Evolutionary conservation across 2,329 filamentous ascomycete genomes (phyloP).

Genomic region (Clarireedia paspali): DNA sequence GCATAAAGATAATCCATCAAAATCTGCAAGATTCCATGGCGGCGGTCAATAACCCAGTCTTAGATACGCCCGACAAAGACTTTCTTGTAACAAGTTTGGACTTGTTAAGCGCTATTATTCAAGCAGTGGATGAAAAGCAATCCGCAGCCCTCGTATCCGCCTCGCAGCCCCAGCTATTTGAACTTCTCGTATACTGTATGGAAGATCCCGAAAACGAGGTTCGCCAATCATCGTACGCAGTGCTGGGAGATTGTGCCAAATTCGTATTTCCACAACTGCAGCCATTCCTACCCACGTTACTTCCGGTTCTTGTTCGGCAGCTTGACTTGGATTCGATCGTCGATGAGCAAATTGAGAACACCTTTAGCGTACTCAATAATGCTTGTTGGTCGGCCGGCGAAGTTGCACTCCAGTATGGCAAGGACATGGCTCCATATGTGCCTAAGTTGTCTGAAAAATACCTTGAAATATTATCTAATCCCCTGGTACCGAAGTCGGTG

Average conservation of each 20-base stretch:
- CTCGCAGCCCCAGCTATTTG: slow-evolving; percentile 79
- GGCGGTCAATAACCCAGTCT: slow-evolving; percentile 57
- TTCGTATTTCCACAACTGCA: slow-evolving; percentile 81
- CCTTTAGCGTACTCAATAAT: slow-evolving; percentile 94
- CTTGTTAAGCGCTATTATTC: slow-evolving; percentile 85
- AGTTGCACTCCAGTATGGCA: slow-evolving; percentile 73
- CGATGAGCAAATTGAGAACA: slow-evolving; percentile 74
- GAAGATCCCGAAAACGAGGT: slow-evolving; percentile 87
- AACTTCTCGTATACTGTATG: slow-evolving; percentile 86
- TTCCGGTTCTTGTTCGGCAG: slow-evolving; percentile 79
- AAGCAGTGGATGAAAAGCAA: slow-evolving; percentile 69
- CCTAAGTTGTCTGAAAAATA: slow-evolving; percentile 70
- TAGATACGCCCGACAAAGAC: slow-evolving; percentile 85
- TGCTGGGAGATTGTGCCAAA: slow-evolving; percentile 90
- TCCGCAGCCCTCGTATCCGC: slow-evolving; percentile 68
- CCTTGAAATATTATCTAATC: slow-evolving; percentile 75
- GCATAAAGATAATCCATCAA: slow-evolving; percentile 82
- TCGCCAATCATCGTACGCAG: slow-evolving; percentile 88
- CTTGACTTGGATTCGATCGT: slow-evolving; percentile 71
- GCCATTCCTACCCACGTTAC: slow-evolving; percentile 61
- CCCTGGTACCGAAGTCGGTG: slow-evolving; percentile 76
- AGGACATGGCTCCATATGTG: slow-evolving; percentile 69
- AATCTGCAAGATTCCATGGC: slow-evolving; percentile 78
- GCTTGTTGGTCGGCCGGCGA: slow-evolving; percentile 96
- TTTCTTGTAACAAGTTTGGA: slow-evolving; percentile 94